Evolutionary conservation across 2,329 filamentous ascomycete genomes (phyloP), one percentile per base, ranked within the genome.

Genomic region (Fusarium azukiicola): DNA sequence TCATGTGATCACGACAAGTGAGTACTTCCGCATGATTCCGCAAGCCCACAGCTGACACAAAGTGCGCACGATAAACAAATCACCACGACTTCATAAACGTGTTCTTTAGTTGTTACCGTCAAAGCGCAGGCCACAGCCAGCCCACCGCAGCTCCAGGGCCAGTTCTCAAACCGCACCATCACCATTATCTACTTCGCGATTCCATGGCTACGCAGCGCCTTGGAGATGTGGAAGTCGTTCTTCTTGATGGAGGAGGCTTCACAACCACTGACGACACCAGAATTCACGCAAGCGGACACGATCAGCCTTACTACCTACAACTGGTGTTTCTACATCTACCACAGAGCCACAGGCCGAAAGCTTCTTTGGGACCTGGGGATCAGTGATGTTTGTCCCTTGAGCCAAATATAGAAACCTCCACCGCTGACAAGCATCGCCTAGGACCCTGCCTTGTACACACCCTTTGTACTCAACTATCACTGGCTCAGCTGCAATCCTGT

Each of bases 271-370:
- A 70, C 16, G 70, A 73, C 38, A 50, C 40, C n/a, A 58, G 13
- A 42, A 66, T 75, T 9, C 70, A 75, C 27, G 56, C 64, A 2
- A 27, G 63, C 23, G 73, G 66, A 10, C 73, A 70, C 27, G 17
- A 58, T 14, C 32, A 63, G 7, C 58, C 67, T 7, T 73, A 70
- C 27, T 70, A 68, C 17, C 66, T 75, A 75, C 36, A 50, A 75
- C 44, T 75, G 73, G 73, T 72, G 69, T 49, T 75, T 75, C n/a
- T 70, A 67, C n/a, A 63, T 75, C 27, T 42, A 58, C 27, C 73
- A 75, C 44, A 61, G 44, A 36, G 14, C 50, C 6, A 52, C 70
- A 13, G 73, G 50, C 3, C 49, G 36, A 19, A 70, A 14, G 6
- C 46, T 75, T n/a, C 50, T 75, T 2, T 75, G 73, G 73, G 73